phyloP scores from a whole-genome alignment of 169 alveolate species.

The Perkinsus olseni region DNA sequence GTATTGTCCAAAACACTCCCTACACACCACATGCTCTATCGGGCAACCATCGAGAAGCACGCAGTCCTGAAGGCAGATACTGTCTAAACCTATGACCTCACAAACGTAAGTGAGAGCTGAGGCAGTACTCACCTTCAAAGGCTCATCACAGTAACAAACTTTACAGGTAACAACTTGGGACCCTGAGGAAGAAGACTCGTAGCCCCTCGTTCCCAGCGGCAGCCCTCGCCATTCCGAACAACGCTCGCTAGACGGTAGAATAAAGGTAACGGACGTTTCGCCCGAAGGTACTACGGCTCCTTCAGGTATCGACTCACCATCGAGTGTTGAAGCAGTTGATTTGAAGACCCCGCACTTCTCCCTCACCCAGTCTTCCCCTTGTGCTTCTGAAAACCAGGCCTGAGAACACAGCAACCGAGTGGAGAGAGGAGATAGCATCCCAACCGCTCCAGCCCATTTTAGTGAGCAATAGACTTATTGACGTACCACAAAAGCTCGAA shows the following conservation, averaged over 20 bases:
- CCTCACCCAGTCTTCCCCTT: conserved; percentile 13
- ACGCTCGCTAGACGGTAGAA: no score
- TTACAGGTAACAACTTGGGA: conserved; percentile 2
- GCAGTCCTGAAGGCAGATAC: background rate
- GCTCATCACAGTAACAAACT: background rate
- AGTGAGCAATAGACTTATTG: no score
- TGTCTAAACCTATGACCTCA: background rate
- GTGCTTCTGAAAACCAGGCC: background rate
- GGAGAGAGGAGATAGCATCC: no score
- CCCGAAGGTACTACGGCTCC: no score
- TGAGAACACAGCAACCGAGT: conserved; percentile 6
- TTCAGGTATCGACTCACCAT: conserved; percentile 32
- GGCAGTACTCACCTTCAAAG: background rate
- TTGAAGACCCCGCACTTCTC: conserved; percentile 19
- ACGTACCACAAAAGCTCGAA: no score
- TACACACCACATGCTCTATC: background rate
- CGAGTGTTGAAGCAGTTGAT: conserved; percentile 8
- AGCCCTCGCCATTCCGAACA: no score
- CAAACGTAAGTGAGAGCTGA: no score
- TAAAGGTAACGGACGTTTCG: no score
- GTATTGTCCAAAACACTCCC: background rate
- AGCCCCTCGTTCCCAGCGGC: no score
- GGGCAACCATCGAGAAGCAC: background rate
- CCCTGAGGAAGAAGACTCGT: conserved; percentile 24
- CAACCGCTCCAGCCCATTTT: no score